Base-by-base conservation (phyloP, 1,284 basidiomycete genomes). In the Sanghuangporus weigelae region DNA sequence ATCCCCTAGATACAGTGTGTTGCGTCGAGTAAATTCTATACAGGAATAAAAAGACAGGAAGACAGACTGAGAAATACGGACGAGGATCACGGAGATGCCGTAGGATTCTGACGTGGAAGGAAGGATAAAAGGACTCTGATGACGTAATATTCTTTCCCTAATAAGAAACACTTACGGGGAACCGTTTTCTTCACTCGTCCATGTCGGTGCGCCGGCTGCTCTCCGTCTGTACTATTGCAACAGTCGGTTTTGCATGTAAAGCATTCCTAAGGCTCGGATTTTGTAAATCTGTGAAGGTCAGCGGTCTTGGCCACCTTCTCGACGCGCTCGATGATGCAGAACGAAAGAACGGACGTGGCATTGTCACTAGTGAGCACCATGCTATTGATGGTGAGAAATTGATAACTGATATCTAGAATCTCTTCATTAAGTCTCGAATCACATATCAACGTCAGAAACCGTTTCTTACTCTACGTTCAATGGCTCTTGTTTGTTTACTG, bases 391-490 rank as follows among this genome's bases (percentile, higher is more conserved):
- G 38, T 57, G 56, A 53, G 19, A 7, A 19, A 36, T 21, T n/a
- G 21, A 14, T n/a, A 7, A 26, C 46, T 21, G 58, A 7, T 46
- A n/a, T 46, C 16, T 65, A 69, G 39, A 56, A 8, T 38, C 16
- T 36, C 8, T 36, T 36, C 16, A 3, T 42, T 12, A 70, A 96
- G 93, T 96, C 55, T 86, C 88, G 59, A 97, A 97, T 73, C 95
- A 97, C 73, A 87, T 95, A 63, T 96, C 94, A 51, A 93, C 93
- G 92, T 93, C 72, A 63, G 44, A 84, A 75, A 36, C 19, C 31
- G 11, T 39, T 19, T n/a, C 12, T 63, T 56, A 54, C 57, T 39
- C 4, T 7, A 11, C 16, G 2, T 5, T 19, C 8, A n/a, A 38
- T 58, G 46, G 11, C 48, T 42, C 48, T 56, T 54, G 60, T 51